Percentiles rank a stretch among this genome's conserved stretches.
These are phyloP conservation scores for Cryptosporidium baileyi DNA, from an alignment of 169 alveolate genomes.

Conservation along the genomic window DNA sequence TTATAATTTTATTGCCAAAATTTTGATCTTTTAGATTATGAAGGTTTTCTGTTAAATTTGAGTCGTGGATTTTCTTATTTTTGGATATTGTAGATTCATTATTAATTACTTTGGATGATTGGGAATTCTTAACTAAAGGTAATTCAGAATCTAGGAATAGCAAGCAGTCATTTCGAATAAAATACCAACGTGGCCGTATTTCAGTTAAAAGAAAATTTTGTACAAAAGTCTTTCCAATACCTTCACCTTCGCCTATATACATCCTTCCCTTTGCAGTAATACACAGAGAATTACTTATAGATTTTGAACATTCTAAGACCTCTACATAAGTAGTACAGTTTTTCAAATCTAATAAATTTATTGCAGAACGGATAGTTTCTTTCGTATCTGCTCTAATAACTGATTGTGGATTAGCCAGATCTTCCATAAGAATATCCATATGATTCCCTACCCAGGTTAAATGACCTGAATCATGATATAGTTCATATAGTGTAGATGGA, in stretches of 20 bases:
- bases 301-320: constrained; percentile 55
- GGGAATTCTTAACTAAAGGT: background rate
- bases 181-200: constrained; percentile 66
- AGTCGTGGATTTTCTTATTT: background rate
- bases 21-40: background rate
- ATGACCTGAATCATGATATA: constrained; percentile 63
- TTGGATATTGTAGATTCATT: background rate
- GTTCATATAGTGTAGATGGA: constrained; percentile 58
- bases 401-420: background rate
- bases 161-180: constrained; percentile 56
- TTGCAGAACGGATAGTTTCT: constrained; percentile 62
- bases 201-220: constrained; percentile 53
- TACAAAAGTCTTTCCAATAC: constrained; percentile 48
- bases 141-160: constrained; percentile 46
- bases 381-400: constrained; percentile 64
- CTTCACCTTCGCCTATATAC: constrained; percentile 49
- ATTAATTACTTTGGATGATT: background rate
- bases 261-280: constrained; percentile 66
- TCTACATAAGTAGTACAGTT: constrained; percentile 68
- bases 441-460: constrained; percentile 60
- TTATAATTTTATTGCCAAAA: background rate
- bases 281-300: constrained; percentile 33
- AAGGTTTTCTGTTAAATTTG: background rate
- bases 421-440: background rate
- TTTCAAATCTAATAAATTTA: constrained; percentile 22